These are phyloP conservation scores for Bruguiera parviflora DNA, from an alignment of 345 rosid species.

Conservation along the genomic window DNA sequence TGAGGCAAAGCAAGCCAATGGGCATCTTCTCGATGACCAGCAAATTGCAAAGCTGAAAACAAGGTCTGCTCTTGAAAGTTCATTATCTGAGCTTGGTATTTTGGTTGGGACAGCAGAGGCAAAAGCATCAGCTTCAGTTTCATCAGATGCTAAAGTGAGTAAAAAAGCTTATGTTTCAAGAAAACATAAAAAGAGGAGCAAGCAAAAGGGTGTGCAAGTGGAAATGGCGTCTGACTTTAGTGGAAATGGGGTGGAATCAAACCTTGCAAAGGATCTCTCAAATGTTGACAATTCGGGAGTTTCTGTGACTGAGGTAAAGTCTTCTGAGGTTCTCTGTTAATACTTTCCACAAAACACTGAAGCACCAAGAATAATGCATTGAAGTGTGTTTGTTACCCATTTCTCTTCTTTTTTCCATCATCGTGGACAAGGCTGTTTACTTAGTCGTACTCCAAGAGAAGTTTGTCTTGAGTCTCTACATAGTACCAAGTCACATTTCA, in stretches of 20 bases:
- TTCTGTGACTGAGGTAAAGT: constrained; percentile 48
- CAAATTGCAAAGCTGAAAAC: constrained; percentile 85
- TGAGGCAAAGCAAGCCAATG: constrained; percentile 64
- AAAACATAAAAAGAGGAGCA: constrained; percentile 68
- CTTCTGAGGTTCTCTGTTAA: constrained; percentile 1
- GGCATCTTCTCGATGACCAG: constrained; percentile 82
- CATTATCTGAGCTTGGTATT: constrained; percentile 70
- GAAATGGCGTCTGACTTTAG: constrained; percentile 41
- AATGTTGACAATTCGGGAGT: constrained; percentile 33
- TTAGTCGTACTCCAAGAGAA: no score
- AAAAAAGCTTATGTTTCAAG: constrained; percentile 47
- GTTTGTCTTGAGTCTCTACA: no score
- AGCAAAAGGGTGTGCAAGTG: constrained; percentile 42
- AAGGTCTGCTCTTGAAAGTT: constrained; percentile 55
- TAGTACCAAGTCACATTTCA: no score
- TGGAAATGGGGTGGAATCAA: constrained; percentile 33
- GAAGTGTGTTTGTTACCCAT: no score
- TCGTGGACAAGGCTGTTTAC: no score
- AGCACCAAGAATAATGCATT: background rate
- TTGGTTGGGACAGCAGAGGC: constrained; percentile 38
- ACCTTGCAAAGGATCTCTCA: constrained; percentile 27
- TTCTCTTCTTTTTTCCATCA: no score
- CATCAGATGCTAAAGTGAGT: constrained; percentile 50
- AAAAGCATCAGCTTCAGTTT: constrained; percentile 35
- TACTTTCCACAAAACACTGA: background rate